A percentile compares a stretch with the other conserved stretches of the same genome.
Evolutionary conservation across 148 eudicot genomes (phyloP).

Genomic region (Persicaria tinctoria): DNA sequence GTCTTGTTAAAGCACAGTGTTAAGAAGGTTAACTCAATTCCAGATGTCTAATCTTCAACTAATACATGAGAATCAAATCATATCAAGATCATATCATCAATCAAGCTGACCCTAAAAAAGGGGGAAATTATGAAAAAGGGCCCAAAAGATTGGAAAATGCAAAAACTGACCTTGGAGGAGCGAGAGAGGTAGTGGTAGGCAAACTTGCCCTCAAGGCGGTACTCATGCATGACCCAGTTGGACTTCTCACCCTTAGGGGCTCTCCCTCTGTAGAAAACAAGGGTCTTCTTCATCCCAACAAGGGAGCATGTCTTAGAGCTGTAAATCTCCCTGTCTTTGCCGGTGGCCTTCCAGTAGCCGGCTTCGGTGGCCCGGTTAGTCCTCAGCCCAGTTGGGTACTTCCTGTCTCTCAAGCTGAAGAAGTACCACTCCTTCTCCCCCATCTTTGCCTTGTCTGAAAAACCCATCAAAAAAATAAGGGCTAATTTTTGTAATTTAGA

Average conservation of each 20-base stretch:
- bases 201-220: slow-evolving; percentile 87
- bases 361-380: slow-evolving; percentile 89
- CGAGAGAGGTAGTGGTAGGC: slow-evolving; percentile 80
- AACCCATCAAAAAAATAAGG: not conserved
- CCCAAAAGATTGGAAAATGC: not conserved
- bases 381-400: slow-evolving; percentile 86
- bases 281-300: slow-evolving; percentile 97
- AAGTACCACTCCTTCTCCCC: slow-evolving; percentile 99
- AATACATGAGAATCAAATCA: not conserved
- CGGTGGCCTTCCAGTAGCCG: slow-evolving; percentile 99
- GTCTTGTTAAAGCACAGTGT: too few species aligned
- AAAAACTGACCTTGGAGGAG: slow-evolving; percentile 50
- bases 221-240: slow-evolving; percentile 99
- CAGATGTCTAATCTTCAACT: not conserved
- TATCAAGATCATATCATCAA: not conserved
- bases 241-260: slow-evolving; percentile 94
- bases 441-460: slow-evolving; percentile 74
- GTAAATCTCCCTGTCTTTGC: slow-evolving; percentile 83
- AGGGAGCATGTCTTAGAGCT: slow-evolving; percentile 67
- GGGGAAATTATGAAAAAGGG: not conserved
- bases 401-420: slow-evolving; percentile 77
- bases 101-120: not conserved
- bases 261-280: slow-evolving; percentile 85
- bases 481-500: not conserved
- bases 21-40: not conserved